Base-by-base conservation (phyloP, 176 grass and related monocot genomes). In the Bolboschoenus planiculmis region DNA sequence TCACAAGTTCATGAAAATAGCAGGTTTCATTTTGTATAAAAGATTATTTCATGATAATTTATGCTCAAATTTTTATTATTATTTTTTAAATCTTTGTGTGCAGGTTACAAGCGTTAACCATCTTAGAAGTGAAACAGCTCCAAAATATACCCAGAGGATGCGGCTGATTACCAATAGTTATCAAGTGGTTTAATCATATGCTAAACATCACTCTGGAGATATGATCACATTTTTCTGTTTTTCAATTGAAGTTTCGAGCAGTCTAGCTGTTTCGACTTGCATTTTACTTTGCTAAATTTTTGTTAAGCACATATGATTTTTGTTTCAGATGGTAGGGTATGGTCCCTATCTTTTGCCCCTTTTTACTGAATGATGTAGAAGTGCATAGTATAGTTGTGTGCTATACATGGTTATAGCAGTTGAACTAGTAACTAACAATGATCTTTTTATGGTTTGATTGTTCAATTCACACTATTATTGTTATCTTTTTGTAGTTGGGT, bases 71-170 rank as follows among this genome's bases (percentile, higher is more conserved):
- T 1, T 5, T 56, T 56, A 56, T 20, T 56, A 0, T 56, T 5
- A 0, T 56, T 21, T 56, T 56, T 21, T n/a, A n/a, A 56, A 56
- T 56, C 4, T 20, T 66, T 64, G 63, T 35, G 31, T 67, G 78
- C 81, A 94, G 92, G 90, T 94, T 35, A 64, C 81, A 59, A 74
- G 81, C 73, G 80, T 92, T 61, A 76, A 54, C 58, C 89, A 87
- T 65, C 59, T 91, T 56, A 91, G 88, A 90, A 85, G 91, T 46
- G 84, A 82, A 43, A 82, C 79, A 74, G 68, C 92, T 42, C 85
- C 87, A 0, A 94, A 90, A 85, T 90, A 84, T 85, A 88, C 92
- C 18, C 92, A 92, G 64, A 88, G 81, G 70, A 67, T 83, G 58
- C 90, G 85, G 54, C 78, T 94, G 87, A 76, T 88, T 46, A 82